Evolutionary conservation across 768 basidiomycete species (phyloP), one percentile per base, ranked within the genome.

Genomic region (Mycena filopes): DNA sequence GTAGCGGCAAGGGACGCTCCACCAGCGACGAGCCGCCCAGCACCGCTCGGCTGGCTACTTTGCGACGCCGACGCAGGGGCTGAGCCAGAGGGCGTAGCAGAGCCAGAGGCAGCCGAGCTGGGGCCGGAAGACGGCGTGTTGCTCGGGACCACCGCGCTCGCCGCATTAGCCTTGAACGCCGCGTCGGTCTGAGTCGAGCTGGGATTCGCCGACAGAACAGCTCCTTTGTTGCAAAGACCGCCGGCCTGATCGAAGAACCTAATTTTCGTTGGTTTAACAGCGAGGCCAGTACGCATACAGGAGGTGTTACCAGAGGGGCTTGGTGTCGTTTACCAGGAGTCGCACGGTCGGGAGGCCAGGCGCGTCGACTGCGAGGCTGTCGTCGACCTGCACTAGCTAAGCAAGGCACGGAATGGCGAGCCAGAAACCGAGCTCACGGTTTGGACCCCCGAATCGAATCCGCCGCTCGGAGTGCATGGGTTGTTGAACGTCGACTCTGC

Each of bases 161-260:
- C 73, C 12, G 81, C 79, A 54, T 81, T 82, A n/a, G 71, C 76
- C 55, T 75, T 77, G 69, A 81, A 81, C 3, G 63, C 71, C 15
- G 75, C 74, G 46, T 77, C 76, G 21, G 76, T 77, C 66, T 80
- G 78, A 13, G 69, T 65, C 10, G 42, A 28, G 4, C 78, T 70
- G 12, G 80, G 80, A 60, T 81, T 81, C 29, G 79, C 75, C 25
- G 80, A 73, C n/a, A 81, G 71, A 16, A 81, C 76, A 4, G 75
- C 80, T 15, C 80, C 81, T 66, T 77, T 68, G 33, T 71, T 68
- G 67, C 79, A 81, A n/a, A 73, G 66, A 21, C 80, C 79, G 48
- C 77, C 76, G 18, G 80, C 81, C 71, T 79, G 71, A 60, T 81
- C 80, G 60, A 79, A 81, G 72, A 80, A 77, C 77, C 78, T 80